Evolutionary conservation across 78 protist species (phyloP), one percentile per base, ranked within the genome.

Genomic region (Cavenderia fasciculata): DNA sequence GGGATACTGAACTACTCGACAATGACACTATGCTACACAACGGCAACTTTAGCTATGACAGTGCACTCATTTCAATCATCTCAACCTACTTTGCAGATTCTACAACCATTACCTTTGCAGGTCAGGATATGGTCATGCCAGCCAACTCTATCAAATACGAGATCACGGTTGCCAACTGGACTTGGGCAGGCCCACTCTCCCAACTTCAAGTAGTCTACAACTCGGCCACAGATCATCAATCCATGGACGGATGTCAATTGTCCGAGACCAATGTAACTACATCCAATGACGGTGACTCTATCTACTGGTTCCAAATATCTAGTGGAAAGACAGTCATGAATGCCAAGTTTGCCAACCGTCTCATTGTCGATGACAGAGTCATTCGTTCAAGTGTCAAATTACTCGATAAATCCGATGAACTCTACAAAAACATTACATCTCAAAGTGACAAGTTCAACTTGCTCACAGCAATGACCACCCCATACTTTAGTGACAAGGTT

Each of bases 301-400:
- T 82, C 5, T 29, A 59, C n/a, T 65, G 90, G 78, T 82, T 44
- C 21, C 70, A 82, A 68, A 29, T 82, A 14, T 21, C 36, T 2
- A 23, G 71, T 10, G 90, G 90, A 43, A 29, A 59, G 14, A 52
- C 76, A 1, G 41, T 34, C 1, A 40, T 82, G 29, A 47, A 49
- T 25, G 78, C 90, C 11, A 82, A 56, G 23, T 82, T 82, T 12
- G 72, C 90, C 6, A 19, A 72, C 1, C 25, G 63, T 21, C 65
- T 82, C 63, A 51, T 68, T 68, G 90, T 82, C 2, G 90, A 82
- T 44, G 25, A 40, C 4, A 49, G 59, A 40, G 41, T 82, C 0
- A 54, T 46, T 7, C 65, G 33, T 31, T 23, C 61, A 1, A 46
- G 41, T 46, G 59, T 41, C 47, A 63, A 68, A 2, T 40, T 44